phyloP scores from a whole-genome alignment of 345 rosid species.

The Hibiscus trionum region DNA sequence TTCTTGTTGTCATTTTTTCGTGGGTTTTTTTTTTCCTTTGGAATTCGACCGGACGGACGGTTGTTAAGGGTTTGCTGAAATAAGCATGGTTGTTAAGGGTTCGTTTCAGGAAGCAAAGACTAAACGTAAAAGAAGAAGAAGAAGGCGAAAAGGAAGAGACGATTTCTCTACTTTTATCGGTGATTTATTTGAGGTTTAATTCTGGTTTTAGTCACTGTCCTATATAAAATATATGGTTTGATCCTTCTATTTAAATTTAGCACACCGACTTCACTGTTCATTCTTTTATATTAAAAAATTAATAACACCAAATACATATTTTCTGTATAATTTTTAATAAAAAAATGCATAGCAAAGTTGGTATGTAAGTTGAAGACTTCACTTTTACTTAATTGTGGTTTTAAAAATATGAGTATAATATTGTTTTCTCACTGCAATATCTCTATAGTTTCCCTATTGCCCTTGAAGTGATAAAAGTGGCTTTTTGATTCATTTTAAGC shows the following conservation, averaged over 20 bases:
- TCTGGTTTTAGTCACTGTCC: not conserved
- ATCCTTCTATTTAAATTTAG: not conserved
- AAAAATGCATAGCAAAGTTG: too few species aligned
- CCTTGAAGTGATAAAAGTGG: too few species aligned
- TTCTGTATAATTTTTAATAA: too few species aligned
- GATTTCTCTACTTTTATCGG: not conserved
- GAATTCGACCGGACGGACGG: not conserved
- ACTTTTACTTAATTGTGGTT: too few species aligned
- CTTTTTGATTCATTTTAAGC: too few species aligned
- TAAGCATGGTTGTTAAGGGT: conserved; percentile 8
- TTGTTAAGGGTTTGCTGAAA: not conserved
- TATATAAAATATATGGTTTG: not conserved
- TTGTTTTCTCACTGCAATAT: too few species aligned
- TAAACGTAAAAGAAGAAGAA: not conserved
- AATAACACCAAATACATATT: too few species aligned
- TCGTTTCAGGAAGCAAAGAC: not conserved
- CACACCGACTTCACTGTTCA: too few species aligned
- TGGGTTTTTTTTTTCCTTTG: not conserved
- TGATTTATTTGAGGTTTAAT: not conserved
- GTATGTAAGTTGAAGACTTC: too few species aligned
- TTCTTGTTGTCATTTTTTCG: conserved; percentile 28
- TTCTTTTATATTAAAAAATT: too few species aligned
- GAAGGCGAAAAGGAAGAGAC: not conserved
- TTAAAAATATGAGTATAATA: too few species aligned
- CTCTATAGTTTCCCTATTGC: too few species aligned